These are phyloP conservation scores for Microdochium nivale DNA, from an alignment of 2,329 filamentous ascomycete species.

Conservation along the genomic window DNA sequence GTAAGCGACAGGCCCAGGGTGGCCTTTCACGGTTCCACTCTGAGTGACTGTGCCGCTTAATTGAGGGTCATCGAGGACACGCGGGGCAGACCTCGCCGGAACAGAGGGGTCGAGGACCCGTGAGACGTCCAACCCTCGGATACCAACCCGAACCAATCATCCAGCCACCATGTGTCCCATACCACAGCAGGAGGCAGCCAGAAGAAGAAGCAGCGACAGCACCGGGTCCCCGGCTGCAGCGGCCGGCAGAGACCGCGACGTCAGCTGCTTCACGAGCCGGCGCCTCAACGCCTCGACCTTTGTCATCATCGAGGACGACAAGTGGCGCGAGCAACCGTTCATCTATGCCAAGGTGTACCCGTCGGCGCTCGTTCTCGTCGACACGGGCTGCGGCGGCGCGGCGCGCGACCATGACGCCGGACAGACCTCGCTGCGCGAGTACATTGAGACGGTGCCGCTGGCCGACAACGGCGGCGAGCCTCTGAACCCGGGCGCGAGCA, in stretches of 20 bases:
- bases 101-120: too few species aligned
- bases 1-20: too few species aligned
- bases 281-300: constrained; percentile 32
- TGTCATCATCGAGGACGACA: constrained; percentile 32
- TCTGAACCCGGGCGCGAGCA: constrained; percentile 24
- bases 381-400: constrained; percentile 34
- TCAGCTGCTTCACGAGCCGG: neutral
- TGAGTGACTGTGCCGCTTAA: too few species aligned
- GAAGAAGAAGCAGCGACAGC: neutral
- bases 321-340: constrained; percentile 30
- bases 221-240: neutral
- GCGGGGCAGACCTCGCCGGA: too few species aligned
- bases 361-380: constrained; percentile 27
- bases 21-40: too few species aligned
- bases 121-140: too few species aligned
- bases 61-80: too few species aligned
- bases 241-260: neutral
- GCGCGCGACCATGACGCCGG: constrained; percentile 14
- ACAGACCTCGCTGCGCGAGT: constrained; percentile 23
- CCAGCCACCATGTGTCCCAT: neutral
- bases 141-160: neutral
- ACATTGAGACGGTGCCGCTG: constrained; percentile 30
- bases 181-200: too few species aligned
- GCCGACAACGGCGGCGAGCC: constrained; percentile 20
- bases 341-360: constrained; percentile 36